Evolutionary conservation across 2,329 filamentous ascomycete genomes (phyloP).

Genomic region (Pseudogymnoascus destructans): DNA sequence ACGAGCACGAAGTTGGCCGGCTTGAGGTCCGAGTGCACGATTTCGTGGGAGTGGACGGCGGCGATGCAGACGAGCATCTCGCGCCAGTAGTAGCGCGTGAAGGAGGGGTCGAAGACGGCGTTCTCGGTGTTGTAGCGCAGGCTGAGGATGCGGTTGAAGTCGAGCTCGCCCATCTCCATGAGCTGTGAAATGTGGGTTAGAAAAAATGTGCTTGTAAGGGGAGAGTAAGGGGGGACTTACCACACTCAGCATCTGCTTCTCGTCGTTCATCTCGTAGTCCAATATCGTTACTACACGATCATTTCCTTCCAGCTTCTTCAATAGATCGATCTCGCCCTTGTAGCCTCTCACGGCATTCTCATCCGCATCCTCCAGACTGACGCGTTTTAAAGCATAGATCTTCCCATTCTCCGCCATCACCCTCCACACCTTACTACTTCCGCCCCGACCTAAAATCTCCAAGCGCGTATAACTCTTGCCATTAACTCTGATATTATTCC

Average conservation of each 20-base stretch:
- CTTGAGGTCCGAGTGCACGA: conserved; percentile 94
- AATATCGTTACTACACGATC: conserved; percentile 83
- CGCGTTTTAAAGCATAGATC: conserved; percentile 85
- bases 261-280: conserved; percentile 87
- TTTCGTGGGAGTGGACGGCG: conserved; percentile 76
- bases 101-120: conserved; percentile 70
- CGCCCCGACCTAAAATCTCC: conserved; percentile 81
- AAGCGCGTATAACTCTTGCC: conserved; percentile 82
- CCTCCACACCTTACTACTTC: conserved; percentile 86
- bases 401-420: conserved; percentile 96
- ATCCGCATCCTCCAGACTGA: conserved; percentile 82
- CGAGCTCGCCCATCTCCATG: conserved; percentile 94
- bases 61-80: conserved; percentile 96
- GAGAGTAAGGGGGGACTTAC: conserved; percentile 35
- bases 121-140: conserved; percentile 59
- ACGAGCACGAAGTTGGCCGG: conserved; percentile 94
- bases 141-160: conserved; percentile 75
- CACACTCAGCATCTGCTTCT: conserved; percentile 78
- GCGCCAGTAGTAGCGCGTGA: conserved; percentile 97
- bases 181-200: conserved; percentile 38
- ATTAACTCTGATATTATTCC: conserved; percentile 77
- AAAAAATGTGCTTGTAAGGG: neutral
- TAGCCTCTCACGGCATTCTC: conserved; percentile 72
- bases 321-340: conserved; percentile 88
- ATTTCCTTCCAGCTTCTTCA: conserved; percentile 68